These are phyloP conservation scores for Dorcoceras hygrometricum DNA, from an alignment of 257 asterid species.

Conservation along the genomic window DNA sequence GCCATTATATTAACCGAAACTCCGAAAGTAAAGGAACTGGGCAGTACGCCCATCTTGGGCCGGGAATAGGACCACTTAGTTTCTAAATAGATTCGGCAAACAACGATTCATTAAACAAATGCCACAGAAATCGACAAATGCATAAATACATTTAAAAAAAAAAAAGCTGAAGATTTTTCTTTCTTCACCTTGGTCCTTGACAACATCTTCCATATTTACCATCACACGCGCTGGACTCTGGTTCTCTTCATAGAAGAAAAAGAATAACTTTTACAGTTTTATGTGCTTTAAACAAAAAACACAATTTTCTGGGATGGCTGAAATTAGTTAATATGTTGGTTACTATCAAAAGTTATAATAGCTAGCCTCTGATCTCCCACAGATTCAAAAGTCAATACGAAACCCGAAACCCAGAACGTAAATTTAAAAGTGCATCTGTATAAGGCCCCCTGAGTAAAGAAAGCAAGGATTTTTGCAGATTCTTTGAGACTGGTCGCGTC, in stretches of 20 bases:
- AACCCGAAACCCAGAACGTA: slow-evolving; percentile 26
- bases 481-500: slow-evolving; percentile 18
- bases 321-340: slow-evolving; percentile 15
- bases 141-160: slow-evolving; percentile 4
- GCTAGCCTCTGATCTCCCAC: slow-evolving; percentile 32
- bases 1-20: too few species aligned
- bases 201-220: slow-evolving; percentile 31
- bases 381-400: slow-evolving; percentile 17
- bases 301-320: slow-evolving; percentile 16
- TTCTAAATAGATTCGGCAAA: slow-evolving; percentile 30
- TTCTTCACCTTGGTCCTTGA: slow-evolving; percentile 28
- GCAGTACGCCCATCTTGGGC: too few species aligned
- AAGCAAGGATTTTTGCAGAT: slow-evolving; percentile 5
- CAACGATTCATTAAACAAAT: not conserved
- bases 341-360: slow-evolving; percentile 14
- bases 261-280: not conserved
- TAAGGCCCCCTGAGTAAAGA: slow-evolving; percentile 1
- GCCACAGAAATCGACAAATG: slow-evolving; percentile 6
- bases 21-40: too few species aligned
- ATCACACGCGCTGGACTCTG: slow-evolving; percentile 55
- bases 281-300: not conserved
- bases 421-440: slow-evolving; percentile 8
- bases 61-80: slow-evolving; percentile 26
- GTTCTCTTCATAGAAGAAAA: slow-evolving; percentile 26
- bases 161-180: slow-evolving; percentile 28